Conservation (phyloP, 202 grass and related monocot species). For the Schoenoplectus tabernaemontani region DNA sequence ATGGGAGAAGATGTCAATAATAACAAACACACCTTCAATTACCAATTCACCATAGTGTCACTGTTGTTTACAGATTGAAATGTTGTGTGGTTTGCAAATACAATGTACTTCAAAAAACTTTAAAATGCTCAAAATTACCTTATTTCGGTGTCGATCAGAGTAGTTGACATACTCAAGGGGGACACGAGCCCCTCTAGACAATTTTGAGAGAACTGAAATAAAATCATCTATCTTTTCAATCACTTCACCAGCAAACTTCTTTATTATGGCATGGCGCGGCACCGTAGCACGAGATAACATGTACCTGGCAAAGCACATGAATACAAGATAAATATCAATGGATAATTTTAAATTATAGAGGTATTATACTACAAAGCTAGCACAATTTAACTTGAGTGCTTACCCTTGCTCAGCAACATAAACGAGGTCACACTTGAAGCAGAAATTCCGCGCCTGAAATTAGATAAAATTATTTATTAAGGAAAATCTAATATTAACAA, state of each 20-base stretch:
- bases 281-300: slow-evolving; percentile 91
- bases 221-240: slow-evolving; percentile 67
- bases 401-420: slow-evolving; percentile 99
- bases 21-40: too few species aligned
- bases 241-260: slow-evolving; percentile 86
- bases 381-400: slow-evolving; percentile 15
- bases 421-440: slow-evolving; percentile 98
- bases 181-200: slow-evolving; percentile 82
- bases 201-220: slow-evolving; percentile 69
- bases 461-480: slow-evolving; percentile 14
- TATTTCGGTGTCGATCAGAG: slow-evolving; percentile 88
- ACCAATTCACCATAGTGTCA: too few species aligned
- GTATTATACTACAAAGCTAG: background rate
- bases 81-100: background rate
- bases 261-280: slow-evolving; percentile 97
- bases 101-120: too few species aligned
- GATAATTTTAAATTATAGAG: slow-evolving; percentile 1
- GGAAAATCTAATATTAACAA: background rate
- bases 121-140: slow-evolving; percentile 34
- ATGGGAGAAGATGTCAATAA: background rate
- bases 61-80: background rate
- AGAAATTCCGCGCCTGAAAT: slow-evolving; percentile 92
- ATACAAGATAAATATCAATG: slow-evolving; percentile 23
- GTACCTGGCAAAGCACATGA: slow-evolving; percentile 64
- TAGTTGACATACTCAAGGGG: slow-evolving; percentile 95